A percentile compares a stretch with the other conserved stretches of the same genome.
Evolutionary conservation across 2,329 filamentous ascomycete species (phyloP).

Genomic region (Cladobotryum mycophilum): DNA sequence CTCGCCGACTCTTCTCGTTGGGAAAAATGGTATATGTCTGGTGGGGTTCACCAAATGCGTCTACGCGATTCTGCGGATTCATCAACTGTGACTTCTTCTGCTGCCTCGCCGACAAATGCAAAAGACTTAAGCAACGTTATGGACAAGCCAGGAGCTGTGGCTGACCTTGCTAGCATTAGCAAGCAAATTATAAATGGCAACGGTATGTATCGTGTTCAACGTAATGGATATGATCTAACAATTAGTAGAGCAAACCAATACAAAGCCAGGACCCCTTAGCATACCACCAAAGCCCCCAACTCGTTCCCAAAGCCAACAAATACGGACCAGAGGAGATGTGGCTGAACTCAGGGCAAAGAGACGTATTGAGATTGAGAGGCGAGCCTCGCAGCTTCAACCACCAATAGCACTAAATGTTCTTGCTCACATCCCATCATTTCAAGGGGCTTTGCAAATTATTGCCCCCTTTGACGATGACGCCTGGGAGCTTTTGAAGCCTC

Average conservation of each 20-base stretch:
- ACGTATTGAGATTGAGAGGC: conserved; percentile 64
- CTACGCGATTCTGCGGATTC: conserved; percentile 11
- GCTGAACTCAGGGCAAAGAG: conserved; percentile 58
- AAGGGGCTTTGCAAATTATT: conserved; percentile 64
- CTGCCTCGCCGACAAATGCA: not conserved
- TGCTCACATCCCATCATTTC: conserved; percentile 66
- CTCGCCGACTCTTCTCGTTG: conserved; percentile 60
- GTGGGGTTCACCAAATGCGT: conserved; percentile 34
- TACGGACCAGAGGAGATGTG: conserved; percentile 56
- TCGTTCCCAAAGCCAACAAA: conserved; percentile 23
- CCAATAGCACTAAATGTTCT: conserved; percentile 58
- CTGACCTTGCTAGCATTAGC: too few species aligned
- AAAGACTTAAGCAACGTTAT: not conserved
- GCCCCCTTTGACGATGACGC: conserved; percentile 60
- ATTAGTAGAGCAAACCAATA: not conserved
- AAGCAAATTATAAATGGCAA: too few species aligned
- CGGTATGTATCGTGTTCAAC: too few species aligned
- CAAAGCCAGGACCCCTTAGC: not conserved
- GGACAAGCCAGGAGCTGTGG: not conserved
- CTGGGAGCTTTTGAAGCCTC: conserved; percentile 63
- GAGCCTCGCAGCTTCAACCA: conserved; percentile 59
- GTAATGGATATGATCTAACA: too few species aligned
- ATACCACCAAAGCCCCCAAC: not conserved
- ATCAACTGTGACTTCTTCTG: conserved; percentile 1
- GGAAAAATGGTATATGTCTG: conserved; percentile 63